Percentiles rank a stretch among this genome's conserved stretches.
phyloP scores from a whole-genome alignment of 768 basidiomycete species.

The Mycena polygramma region DNA sequence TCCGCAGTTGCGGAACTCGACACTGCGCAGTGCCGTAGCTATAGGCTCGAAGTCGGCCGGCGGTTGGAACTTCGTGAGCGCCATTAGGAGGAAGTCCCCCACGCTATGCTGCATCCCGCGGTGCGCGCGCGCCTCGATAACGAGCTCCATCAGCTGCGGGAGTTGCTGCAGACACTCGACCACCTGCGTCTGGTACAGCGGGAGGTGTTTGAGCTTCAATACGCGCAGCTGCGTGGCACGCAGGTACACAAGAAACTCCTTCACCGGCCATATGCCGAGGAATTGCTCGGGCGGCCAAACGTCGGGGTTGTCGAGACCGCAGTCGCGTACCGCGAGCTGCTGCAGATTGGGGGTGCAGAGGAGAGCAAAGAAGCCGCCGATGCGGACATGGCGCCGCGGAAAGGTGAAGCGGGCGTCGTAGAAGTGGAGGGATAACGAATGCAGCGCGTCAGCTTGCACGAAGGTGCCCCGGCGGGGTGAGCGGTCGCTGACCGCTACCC shows the following conservation, averaged over 20 bases:
- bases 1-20: slow-evolving; percentile 35
- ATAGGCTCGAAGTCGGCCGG: not conserved
- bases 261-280: slow-evolving; percentile 24
- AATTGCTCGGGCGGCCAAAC: slow-evolving; percentile 45
- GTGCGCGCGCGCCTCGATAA: slow-evolving; percentile 19
- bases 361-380: slow-evolving; percentile 28
- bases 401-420: slow-evolving; percentile 17
- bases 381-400: slow-evolving; percentile 9
- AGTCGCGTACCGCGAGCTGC: slow-evolving; percentile 17
- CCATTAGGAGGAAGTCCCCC: slow-evolving; percentile 23
- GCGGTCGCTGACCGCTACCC: slow-evolving; percentile 16
- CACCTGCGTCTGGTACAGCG: slow-evolving; percentile 34
- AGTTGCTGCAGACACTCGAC: slow-evolving; percentile 30
- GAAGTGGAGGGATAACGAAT: slow-evolving; percentile 26
- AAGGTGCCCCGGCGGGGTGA: slow-evolving; percentile 24
- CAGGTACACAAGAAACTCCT: slow-evolving; percentile 28
- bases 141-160: slow-evolving; percentile 26
- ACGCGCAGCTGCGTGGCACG: slow-evolving; percentile 17
- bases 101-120: slow-evolving; percentile 27
- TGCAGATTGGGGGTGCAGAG: slow-evolving; percentile 25
- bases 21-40: slow-evolving; percentile 15
- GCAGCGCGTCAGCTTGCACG: slow-evolving; percentile 15
- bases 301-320: not conserved
- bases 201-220: slow-evolving; percentile 26
- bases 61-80: slow-evolving; percentile 7